phyloP scores from a whole-genome alignment of 108 stramenopile species.

The Bacterosira constricta region DNA sequence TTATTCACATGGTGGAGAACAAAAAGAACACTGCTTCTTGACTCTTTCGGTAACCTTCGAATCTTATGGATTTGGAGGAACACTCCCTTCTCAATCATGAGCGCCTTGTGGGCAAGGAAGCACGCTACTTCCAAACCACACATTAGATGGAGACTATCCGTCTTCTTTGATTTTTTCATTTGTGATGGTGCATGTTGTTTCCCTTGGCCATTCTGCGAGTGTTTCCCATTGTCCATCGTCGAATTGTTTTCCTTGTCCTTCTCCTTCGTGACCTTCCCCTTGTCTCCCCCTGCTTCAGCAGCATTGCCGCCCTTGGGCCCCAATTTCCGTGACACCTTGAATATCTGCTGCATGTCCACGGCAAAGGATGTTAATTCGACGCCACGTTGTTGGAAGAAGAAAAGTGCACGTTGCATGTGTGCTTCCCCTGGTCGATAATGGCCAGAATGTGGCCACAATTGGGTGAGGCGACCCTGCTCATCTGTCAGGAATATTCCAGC shows the following conservation, averaged over 20 bases:
- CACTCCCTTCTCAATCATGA: conserved; percentile 78
- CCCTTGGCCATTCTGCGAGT: background rate
- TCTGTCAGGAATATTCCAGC: conserved; percentile 92
- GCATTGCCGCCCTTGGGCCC: conserved; percentile 35
- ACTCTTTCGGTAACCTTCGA: conserved; percentile 60
- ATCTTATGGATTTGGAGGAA: conserved; percentile 81
- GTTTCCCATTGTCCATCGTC: background rate
- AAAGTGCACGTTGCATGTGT: conserved; percentile 88
- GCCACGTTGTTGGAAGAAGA: conserved; percentile 73
- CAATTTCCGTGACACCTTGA: conserved; percentile 80
- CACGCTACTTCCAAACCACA: conserved; percentile 73
- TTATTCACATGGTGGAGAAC: conserved; percentile 29
- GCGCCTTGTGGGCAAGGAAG: conserved; percentile 82
- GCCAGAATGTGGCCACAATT: conserved; percentile 92
- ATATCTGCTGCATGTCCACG: conserved; percentile 90
- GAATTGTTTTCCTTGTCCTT: conserved; percentile 23
- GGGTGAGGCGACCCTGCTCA: conserved; percentile 71
- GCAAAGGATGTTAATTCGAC: conserved; percentile 78
- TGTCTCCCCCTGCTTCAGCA: background rate
- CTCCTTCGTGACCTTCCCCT: background rate
- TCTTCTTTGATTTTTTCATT: conserved; percentile 73
- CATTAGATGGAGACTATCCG: conserved; percentile 72
- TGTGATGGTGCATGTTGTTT: conserved; percentile 7
- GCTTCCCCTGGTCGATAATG: conserved; percentile 91
- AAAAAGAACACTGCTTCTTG: conserved; percentile 15